Conservation (phyloP, 345 rosid genomes). For the Carallia brachiata region DNA sequence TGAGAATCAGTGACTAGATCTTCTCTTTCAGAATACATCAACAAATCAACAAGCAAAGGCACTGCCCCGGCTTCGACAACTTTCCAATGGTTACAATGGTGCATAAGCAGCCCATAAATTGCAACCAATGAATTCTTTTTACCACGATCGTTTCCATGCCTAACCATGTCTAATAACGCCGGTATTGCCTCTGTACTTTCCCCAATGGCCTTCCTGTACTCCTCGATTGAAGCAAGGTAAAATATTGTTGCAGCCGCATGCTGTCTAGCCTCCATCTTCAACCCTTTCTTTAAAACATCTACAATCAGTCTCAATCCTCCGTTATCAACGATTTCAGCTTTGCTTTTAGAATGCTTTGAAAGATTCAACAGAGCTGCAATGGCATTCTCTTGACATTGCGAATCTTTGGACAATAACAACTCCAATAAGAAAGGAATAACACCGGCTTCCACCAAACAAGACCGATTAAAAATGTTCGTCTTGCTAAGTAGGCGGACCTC, state of each 20-base stretch:
- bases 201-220: conserved; percentile 63
- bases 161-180: conserved; percentile 51
- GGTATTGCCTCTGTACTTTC: conserved; percentile 55
- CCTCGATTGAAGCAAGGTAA: conserved; percentile 63
- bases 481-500: conserved; percentile 73
- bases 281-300: conserved; percentile 48
- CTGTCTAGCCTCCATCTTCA: conserved; percentile 55
- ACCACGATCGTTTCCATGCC: conserved; percentile 37
- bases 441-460: conserved; percentile 72
- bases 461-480: conserved; percentile 56
- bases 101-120: conserved; percentile 54
- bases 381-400: conserved; percentile 57
- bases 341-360: conserved; percentile 59
- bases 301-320: conserved; percentile 51
- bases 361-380: conserved; percentile 71
- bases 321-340: conserved; percentile 43
- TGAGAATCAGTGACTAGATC: conserved; percentile 51
- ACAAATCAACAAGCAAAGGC: conserved; percentile 47
- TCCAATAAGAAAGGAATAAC: conserved; percentile 40
- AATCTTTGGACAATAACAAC: conserved; percentile 39
- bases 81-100: conserved; percentile 51
- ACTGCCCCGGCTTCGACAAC: conserved; percentile 59
- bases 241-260: conserved; percentile 72
- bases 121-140: conserved; percentile 76
- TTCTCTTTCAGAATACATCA: conserved; percentile 44